Conservation (phyloP, 371 early-diverging fungal genomes). For the Actinomortierella ambigua region DNA sequence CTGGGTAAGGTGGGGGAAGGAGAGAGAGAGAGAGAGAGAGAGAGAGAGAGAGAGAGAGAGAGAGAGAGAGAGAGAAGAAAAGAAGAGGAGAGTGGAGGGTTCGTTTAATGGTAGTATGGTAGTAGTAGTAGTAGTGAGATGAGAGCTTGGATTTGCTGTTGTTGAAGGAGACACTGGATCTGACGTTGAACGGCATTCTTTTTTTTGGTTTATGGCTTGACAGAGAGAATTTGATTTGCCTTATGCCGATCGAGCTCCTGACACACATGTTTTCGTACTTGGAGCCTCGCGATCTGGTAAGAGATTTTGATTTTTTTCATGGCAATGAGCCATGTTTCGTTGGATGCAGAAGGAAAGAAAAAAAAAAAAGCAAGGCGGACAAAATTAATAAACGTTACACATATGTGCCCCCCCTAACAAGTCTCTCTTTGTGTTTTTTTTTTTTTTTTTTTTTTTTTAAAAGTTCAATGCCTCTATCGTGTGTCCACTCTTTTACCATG, state of each 20-base stretch:
- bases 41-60: too few relatives aligned
- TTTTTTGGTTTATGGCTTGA: not conserved
- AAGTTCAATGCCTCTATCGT: constrained; percentile 26
- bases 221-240: constrained; percentile 32
- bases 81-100: too few relatives aligned
- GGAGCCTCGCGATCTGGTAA: constrained; percentile 37
- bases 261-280: constrained; percentile 36
- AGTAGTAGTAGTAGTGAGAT: too few relatives aligned
- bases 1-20: constrained; percentile 26
- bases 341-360: too few relatives aligned
- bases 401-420: not conserved
- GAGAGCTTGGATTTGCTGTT: too few relatives aligned
- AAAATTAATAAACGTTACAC: not conserved
- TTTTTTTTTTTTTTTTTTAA: too few relatives aligned
- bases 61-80: too few relatives aligned
- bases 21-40: too few relatives aligned
- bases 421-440: not conserved
- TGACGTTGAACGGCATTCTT: not conserved
- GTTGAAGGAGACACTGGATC: not conserved
- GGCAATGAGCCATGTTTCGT: too few relatives aligned
- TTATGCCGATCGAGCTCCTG: constrained; percentile 30
- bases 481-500: constrained; percentile 32
- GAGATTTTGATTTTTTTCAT: not conserved
- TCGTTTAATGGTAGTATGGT: too few relatives aligned
- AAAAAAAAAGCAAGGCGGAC: not conserved